These are phyloP conservation scores for Pestalotiopsis sp. DNA, from an alignment of 2,329 filamentous ascomycete genomes.

Conservation along the genomic window DNA sequence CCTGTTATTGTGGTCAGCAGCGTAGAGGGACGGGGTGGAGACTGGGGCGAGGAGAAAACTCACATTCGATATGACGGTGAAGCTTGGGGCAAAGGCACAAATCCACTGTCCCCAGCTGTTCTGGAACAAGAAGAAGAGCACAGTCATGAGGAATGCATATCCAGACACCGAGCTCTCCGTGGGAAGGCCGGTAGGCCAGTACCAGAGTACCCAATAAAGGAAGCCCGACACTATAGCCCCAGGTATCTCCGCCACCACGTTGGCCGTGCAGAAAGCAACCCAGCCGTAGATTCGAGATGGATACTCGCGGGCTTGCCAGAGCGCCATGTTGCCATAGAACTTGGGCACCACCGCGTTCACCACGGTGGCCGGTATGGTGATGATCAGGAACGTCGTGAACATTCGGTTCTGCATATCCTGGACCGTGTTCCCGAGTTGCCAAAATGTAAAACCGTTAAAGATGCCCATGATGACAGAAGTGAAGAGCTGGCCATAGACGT, in stretches of 20 bases:
- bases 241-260: constrained; percentile 74
- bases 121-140: constrained; percentile 79
- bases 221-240: constrained; percentile 64
- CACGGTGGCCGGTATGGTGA: constrained; percentile 69
- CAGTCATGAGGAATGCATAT: constrained; percentile 77
- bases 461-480: constrained; percentile 41
- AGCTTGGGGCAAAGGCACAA: constrained; percentile 77
- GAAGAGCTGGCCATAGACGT: constrained; percentile 81
- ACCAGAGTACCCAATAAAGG: constrained; percentile 77
- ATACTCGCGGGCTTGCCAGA: constrained; percentile 76
- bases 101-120: constrained; percentile 83
- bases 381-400: constrained; percentile 71
- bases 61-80: constrained; percentile 75
- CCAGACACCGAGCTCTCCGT: constrained; percentile 66
- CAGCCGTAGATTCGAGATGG: constrained; percentile 78
- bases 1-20: constrained; percentile 27
- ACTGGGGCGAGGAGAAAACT: constrained; percentile 23
- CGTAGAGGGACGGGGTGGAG: background rate
- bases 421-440: constrained; percentile 65
- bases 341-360: constrained; percentile 78
- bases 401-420: constrained; percentile 76
- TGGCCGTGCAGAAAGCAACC: constrained; percentile 75
- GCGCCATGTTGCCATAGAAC: constrained; percentile 71
- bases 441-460: constrained; percentile 32
- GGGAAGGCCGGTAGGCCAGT: constrained; percentile 74